A percentile compares a stretch with the other conserved stretches of the same genome.
Evolutionary conservation across 2,329 filamentous ascomycete species (phyloP).

Genomic region (Aureobasidium sp.): DNA sequence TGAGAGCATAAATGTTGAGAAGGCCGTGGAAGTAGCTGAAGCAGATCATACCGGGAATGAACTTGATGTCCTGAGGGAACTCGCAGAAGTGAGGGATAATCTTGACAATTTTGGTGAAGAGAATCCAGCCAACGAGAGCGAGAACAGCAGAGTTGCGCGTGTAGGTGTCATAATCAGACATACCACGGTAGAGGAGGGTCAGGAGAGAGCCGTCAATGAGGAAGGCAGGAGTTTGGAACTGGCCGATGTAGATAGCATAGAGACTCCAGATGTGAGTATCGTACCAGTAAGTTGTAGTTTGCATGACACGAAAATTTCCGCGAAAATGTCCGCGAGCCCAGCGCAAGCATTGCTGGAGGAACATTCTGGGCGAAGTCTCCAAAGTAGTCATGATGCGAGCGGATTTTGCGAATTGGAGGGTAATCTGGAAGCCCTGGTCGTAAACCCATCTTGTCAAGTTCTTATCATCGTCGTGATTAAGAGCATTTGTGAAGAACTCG

Average conservation of each 20-base stretch:
- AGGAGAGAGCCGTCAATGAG: conserved; percentile 44
- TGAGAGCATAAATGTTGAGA: conserved; percentile 50
- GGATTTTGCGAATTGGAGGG: conserved; percentile 52
- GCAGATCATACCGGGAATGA: conserved; percentile 43
- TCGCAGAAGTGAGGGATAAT: conserved; percentile 45
- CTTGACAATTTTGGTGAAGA: conserved; percentile 53
- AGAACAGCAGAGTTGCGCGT: conserved; percentile 12
- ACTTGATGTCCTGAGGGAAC: conserved; percentile 45
- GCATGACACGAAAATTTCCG: conserved; percentile 46
- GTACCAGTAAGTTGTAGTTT: conserved; percentile 28
- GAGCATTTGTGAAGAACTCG: conserved; percentile 42
- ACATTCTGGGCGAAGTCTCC: conserved; percentile 42
- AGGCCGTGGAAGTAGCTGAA: conserved; percentile 54
- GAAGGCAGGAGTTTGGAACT: conserved; percentile 50
- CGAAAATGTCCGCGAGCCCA: conserved; percentile 52
- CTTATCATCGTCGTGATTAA: conserved; percentile 54
- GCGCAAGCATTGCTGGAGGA: conserved; percentile 46
- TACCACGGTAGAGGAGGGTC: conserved; percentile 26
- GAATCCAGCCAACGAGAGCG: conserved; percentile 38
- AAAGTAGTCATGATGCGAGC: conserved; percentile 47
- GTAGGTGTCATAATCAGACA: background rate
- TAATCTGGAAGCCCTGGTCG: conserved; percentile 44
- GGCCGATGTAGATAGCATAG: conserved; percentile 50
- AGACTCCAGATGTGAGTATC: conserved; percentile 44
- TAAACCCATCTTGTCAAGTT: conserved; percentile 51